Conservation (phyloP, 257 asterid genomes). For the Solanum chiquidenum region DNA sequence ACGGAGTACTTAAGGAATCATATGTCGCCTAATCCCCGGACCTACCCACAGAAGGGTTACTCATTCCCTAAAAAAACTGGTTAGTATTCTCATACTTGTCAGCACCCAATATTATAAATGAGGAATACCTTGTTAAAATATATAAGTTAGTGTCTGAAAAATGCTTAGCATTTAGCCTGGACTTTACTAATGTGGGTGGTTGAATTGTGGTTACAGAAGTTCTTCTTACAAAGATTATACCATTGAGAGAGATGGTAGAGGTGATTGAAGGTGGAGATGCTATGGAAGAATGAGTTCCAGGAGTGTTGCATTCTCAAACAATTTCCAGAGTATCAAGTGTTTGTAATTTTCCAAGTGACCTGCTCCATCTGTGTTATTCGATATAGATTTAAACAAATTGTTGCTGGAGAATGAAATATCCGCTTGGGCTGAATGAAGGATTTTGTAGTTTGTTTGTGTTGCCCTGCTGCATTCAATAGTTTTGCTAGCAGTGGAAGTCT, state of each 20-base stretch:
- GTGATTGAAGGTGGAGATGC: slow-evolving; percentile 46
- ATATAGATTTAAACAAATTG: not conserved
- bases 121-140: not conserved
- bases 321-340: not conserved
- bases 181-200: not conserved
- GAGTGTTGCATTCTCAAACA: not conserved
- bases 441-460: not conserved
- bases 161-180: not conserved
- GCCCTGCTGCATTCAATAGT: not conserved
- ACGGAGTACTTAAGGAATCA: slow-evolving; percentile 70
- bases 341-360: not conserved
- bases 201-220: slow-evolving; percentile 45
- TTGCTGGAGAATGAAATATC: not conserved
- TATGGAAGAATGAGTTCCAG: slow-evolving; percentile 40
- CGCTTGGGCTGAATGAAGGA: not conserved
- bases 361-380: not conserved
- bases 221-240: slow-evolving; percentile 65
- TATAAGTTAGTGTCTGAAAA: not conserved
- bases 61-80: slow-evolving; percentile 79
- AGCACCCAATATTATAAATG: not conserved
- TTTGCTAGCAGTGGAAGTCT: not conserved
- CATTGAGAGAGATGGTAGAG: slow-evolving; percentile 51
- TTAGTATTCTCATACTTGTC: slow-evolving; percentile 17
- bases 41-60: slow-evolving; percentile 65
- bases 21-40: slow-evolving; percentile 71